A percentile compares a stretch with the other conserved stretches of the same genome.
Conservation (phyloP, 1,139 yeast genomes). For the Yamadazyma trypodendri region DNA sequence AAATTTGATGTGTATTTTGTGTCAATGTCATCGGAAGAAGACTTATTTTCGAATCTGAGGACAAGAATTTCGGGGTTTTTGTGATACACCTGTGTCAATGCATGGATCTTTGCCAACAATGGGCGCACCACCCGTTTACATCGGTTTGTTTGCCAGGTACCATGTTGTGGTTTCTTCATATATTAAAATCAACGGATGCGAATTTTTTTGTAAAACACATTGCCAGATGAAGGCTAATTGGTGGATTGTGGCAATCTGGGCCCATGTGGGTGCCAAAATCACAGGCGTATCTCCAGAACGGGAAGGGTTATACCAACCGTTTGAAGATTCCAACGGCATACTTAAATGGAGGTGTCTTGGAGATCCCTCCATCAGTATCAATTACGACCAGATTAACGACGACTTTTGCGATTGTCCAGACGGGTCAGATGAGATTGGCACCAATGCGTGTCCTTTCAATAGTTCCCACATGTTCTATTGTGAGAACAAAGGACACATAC, state of each 20-base stretch:
- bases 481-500: slow-evolving; percentile 67
- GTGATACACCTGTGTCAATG: slow-evolving; percentile 24
- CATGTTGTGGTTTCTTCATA: background rate
- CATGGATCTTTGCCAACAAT: slow-evolving; percentile 35
- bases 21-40: background rate
- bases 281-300: slow-evolving; percentile 36
- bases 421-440: slow-evolving; percentile 97
- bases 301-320: slow-evolving; percentile 54
- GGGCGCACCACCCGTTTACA: slow-evolving; percentile 41
- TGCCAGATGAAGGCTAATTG: slow-evolving; percentile 1
- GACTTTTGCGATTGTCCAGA: slow-evolving; percentile 96
- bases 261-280: slow-evolving; percentile 8
- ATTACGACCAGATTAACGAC: slow-evolving; percentile 72
- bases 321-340: slow-evolving; percentile 27
- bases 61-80: slow-evolving; percentile 10
- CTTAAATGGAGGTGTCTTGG: slow-evolving; percentile 66
- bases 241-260: background rate
- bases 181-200: background rate
- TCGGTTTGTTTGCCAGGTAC: slow-evolving; percentile 13
- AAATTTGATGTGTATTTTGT: background rate
- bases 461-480: slow-evolving; percentile 64
- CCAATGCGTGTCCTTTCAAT: slow-evolving; percentile 66
- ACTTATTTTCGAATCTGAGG: slow-evolving; percentile 1
- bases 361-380: slow-evolving; percentile 60
- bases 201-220: background rate